phyloP scores from a whole-genome alignment of 768 basidiomycete species.

The Psilocybe cubensis region DNA sequence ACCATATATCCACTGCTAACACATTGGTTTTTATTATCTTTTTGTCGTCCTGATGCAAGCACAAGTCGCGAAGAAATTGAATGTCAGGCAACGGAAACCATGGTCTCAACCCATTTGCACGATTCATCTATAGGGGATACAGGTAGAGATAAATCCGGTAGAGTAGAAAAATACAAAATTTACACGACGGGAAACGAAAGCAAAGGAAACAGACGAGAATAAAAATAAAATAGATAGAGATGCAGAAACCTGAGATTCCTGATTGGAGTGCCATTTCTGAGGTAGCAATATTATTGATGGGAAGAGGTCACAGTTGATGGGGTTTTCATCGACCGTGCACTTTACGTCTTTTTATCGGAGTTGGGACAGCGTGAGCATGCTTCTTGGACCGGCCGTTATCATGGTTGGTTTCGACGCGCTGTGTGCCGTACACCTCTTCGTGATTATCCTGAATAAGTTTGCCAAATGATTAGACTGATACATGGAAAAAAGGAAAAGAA shows the following conservation, averaged over 20 bases:
- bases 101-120: neutral
- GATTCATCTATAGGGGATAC: neutral
- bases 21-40: conserved; percentile 7
- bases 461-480: too few relatives aligned
- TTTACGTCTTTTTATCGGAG: conserved; percentile 41
- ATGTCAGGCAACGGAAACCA: too few relatives aligned
- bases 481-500: neutral
- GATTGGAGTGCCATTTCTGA: neutral
- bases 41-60: too few relatives aligned
- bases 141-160: neutral
- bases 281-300: neutral
- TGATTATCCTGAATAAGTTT: conserved; percentile 43
- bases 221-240: too few relatives aligned
- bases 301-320: neutral
- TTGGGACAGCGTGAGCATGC: conserved; percentile 22
- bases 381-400: conserved; percentile 14
- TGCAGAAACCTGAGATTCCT: too few relatives aligned
- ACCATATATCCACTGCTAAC: conserved; percentile 30
- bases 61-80: too few relatives aligned
- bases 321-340: conserved; percentile 16
- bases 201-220: neutral
- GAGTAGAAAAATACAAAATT: neutral
- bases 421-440: conserved; percentile 36
- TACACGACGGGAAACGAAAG: neutral
- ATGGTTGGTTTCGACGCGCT: conserved; percentile 16